A percentile compares a stretch with the other conserved stretches of the same genome.
Evolutionary conservation across 345 rosid genomes (phyloP).

Genomic region (Pugionium cornutum): DNA sequence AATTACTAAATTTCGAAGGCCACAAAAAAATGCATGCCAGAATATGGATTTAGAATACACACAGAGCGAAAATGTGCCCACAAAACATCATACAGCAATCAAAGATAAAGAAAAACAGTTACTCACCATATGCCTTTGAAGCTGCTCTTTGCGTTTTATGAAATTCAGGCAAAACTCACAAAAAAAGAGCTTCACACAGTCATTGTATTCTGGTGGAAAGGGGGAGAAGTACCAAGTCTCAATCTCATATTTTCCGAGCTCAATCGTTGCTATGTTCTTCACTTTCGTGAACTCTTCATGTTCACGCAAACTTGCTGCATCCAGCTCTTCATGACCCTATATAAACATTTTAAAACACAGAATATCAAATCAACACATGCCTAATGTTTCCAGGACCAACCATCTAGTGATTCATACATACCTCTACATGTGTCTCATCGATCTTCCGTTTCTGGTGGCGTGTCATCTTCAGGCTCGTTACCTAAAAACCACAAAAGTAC

Average conservation of each 20-base stretch:
- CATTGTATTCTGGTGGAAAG: constrained; percentile 97
- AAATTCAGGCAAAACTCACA: constrained; percentile 99
- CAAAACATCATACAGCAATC: constrained; percentile 2
- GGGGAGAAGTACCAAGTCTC: constrained; percentile 99
- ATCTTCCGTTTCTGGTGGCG: constrained; percentile 98
- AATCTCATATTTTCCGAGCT: constrained; percentile 97
- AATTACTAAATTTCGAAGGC: not conserved
- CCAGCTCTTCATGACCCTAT: constrained; percentile 99
- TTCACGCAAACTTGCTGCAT: constrained; percentile 98
- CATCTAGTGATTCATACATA: constrained; percentile 28
- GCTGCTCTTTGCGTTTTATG: constrained; percentile 98
- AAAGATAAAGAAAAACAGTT: not conserved
- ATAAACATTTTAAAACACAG: constrained; percentile 5
- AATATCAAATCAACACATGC: not conserved
- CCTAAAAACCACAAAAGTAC: constrained; percentile 45
- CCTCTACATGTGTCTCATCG: constrained; percentile 99
- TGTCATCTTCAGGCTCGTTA: constrained; percentile 96
- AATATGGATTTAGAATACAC: not conserved
- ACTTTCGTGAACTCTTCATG: constrained; percentile 99
- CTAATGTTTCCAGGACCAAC: not conserved
- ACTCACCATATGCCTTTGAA: constrained; percentile 99
- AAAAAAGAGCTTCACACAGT: constrained; percentile 87
- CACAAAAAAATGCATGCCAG: not conserved
- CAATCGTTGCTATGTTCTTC: constrained; percentile 94
- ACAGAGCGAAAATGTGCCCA: not conserved